These are phyloP conservation scores for Rubroboletus satanas DNA, from an alignment of 768 basidiomycete genomes.

Conservation along the genomic window DNA sequence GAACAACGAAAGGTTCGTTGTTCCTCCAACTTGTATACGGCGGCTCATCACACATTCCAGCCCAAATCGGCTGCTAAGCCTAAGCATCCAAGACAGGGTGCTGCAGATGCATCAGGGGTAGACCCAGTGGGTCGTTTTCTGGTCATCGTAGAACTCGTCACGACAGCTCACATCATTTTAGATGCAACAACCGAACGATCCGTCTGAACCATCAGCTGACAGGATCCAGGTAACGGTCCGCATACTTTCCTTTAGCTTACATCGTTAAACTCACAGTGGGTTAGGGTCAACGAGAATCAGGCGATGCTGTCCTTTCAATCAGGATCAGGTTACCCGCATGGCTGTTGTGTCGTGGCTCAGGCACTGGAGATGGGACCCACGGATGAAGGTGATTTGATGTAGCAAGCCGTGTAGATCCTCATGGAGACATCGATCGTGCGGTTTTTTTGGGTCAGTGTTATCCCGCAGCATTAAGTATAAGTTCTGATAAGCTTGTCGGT, in stretches of 20 bases:
- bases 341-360: neutral
- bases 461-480: no score
- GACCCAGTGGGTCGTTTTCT: neutral
- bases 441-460: no score
- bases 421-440: no score
- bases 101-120: neutral
- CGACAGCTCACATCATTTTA: neutral
- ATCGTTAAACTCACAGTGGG: neutral
- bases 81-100: neutral
- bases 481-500: no score
- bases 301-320: neutral
- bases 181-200: neutral
- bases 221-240: neutral
- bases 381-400: neutral
- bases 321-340: neutral
- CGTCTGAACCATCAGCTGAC: neutral
- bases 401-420: neutral
- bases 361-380: neutral
- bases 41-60: neutral
- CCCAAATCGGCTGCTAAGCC: neutral
- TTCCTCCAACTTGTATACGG: neutral
- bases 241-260: neutral
- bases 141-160: neutral
- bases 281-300: neutral
- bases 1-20: neutral